Conservation (phyloP, 495 filamentous ascomycete genomes). For the Aspergillus sclerotioniger region DNA sequence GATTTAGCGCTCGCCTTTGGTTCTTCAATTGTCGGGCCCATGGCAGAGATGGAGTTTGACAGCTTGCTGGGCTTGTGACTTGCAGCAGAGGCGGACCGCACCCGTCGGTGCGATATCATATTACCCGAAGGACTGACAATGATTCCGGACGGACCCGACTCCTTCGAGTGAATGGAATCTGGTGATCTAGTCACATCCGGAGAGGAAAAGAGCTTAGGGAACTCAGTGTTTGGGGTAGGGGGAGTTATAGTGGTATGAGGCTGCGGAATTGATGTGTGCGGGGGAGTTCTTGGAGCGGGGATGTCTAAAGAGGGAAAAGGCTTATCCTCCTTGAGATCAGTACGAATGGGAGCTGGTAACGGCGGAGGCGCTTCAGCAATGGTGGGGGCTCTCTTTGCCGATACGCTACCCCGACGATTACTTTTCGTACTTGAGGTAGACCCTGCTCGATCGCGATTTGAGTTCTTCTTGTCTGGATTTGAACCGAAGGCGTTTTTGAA, state of each 20-base stretch:
- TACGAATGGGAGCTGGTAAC: conserved; percentile 37
- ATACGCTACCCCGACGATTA: conserved; percentile 41
- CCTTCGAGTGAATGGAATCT: conserved; percentile 31
- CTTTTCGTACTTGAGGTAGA: conserved; percentile 32
- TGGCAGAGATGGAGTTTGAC: conserved; percentile 70
- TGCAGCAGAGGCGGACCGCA: conserved; percentile 62
- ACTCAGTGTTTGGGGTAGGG: conserved; percentile 43
- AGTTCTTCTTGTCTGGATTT: conserved; percentile 36
- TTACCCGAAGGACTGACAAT: conserved; percentile 58
- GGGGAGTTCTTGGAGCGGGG: conserved; percentile 42
- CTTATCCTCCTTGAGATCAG: conserved; percentile 33
- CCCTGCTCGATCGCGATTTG: conserved; percentile 42
- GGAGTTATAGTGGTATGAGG: conserved; percentile 56
- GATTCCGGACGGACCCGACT: conserved; percentile 30
- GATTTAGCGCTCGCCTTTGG: conserved; percentile 43
- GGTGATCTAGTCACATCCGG: conserved; percentile 35
- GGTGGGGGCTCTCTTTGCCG: conserved; percentile 33
- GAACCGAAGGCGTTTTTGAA: conserved; percentile 47
- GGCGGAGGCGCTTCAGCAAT: conserved; percentile 30
- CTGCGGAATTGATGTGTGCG: conserved; percentile 39
- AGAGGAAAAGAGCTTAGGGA: conserved; percentile 25
- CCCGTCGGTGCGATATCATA: conserved; percentile 73
- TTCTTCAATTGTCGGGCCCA: conserved; percentile 73
- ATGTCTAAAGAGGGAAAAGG: conserved; percentile 18
- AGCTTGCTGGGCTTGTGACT: conserved; percentile 79